A percentile compares a stretch with the other conserved stretches of the same genome.
Evolutionary conservation across 108 stramenopile species (phyloP).

Genomic region (Nitzschia palea): DNA sequence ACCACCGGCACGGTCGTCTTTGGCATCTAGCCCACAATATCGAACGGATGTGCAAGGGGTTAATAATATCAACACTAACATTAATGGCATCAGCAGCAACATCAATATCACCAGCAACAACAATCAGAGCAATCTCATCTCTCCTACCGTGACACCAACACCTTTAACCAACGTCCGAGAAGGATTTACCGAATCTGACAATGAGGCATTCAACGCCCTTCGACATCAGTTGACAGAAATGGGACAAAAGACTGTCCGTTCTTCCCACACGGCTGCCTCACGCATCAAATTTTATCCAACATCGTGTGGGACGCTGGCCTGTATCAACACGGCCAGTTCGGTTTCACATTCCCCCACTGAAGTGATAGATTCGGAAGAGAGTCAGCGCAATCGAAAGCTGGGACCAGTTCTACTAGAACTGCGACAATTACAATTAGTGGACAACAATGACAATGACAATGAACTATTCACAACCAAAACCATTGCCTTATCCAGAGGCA

Average conservation of each 20-base stretch:
- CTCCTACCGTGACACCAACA: too few species aligned
- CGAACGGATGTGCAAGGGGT: constrained; percentile 1
- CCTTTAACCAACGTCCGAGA: neutral
- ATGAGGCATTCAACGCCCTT: neutral
- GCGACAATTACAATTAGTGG: constrained; percentile 23
- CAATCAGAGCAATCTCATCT: too few species aligned
- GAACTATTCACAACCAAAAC: constrained; percentile 37
- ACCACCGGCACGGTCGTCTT: constrained; percentile 23
- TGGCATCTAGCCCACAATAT: constrained; percentile 37
- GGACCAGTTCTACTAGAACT: constrained; percentile 45
- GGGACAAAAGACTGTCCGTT: neutral
- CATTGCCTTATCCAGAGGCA: constrained; percentile 52
- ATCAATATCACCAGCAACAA: too few species aligned
- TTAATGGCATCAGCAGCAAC: constrained; percentile 3
- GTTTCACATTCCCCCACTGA: neutral
- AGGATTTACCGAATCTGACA: neutral
- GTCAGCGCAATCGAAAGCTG: constrained; percentile 2
- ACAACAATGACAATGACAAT: neutral
- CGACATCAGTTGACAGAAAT: neutral
- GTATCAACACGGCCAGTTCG: constrained; percentile 18
- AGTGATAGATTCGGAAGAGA: neutral
- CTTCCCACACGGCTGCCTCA: constrained; percentile 1
- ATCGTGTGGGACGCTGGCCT: constrained; percentile 18
- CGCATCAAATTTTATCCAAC: constrained; percentile 31
- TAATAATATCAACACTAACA: neutral